These are phyloP conservation scores for Candida vartiovaarae DNA, from an alignment of 805 yeast species.

Conservation along the genomic window DNA sequence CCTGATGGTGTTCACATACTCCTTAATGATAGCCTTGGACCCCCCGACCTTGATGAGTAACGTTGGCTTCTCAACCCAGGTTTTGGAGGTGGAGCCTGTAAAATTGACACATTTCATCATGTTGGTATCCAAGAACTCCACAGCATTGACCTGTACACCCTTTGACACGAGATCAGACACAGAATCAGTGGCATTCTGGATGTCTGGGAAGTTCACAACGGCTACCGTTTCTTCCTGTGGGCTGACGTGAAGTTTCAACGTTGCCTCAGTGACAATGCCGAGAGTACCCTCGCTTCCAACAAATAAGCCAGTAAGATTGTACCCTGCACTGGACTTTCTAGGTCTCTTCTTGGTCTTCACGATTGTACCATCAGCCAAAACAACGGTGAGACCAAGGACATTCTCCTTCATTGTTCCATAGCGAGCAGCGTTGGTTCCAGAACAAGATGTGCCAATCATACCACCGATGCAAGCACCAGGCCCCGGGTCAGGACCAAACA, in stretches of 20 bases:
- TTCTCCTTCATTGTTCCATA: constrained; percentile 81
- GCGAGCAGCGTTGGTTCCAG: constrained; percentile 73
- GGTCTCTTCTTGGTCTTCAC: constrained; percentile 71
- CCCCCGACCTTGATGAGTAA: constrained; percentile 62
- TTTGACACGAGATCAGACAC: constrained; percentile 53
- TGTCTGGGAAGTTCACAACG: constrained; percentile 58
- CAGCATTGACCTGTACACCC: constrained; percentile 66
- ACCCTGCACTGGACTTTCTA: constrained; percentile 73
- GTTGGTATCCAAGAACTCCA: constrained; percentile 65
- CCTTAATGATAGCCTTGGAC: constrained; percentile 37
- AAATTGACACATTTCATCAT: constrained; percentile 63
- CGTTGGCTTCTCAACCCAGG: constrained; percentile 55
- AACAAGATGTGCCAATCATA: constrained; percentile 69
- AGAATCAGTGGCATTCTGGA: constrained; percentile 65
- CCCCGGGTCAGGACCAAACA: constrained; percentile 76
- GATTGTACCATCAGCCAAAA: constrained; percentile 73
- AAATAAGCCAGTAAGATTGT: constrained; percentile 68
- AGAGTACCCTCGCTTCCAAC: constrained; percentile 76
- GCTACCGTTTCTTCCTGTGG: constrained; percentile 64
- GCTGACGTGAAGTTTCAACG: constrained; percentile 58
- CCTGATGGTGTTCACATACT: constrained; percentile 39
- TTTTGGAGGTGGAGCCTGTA: constrained; percentile 44
- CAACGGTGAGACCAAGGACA: constrained; percentile 61
- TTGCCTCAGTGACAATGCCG: constrained; percentile 74
- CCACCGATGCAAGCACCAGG: constrained; percentile 82